phyloP scores from a whole-genome alignment of 2,329 filamentous ascomycete species.

The Pseudogymnoascus sp. region DNA sequence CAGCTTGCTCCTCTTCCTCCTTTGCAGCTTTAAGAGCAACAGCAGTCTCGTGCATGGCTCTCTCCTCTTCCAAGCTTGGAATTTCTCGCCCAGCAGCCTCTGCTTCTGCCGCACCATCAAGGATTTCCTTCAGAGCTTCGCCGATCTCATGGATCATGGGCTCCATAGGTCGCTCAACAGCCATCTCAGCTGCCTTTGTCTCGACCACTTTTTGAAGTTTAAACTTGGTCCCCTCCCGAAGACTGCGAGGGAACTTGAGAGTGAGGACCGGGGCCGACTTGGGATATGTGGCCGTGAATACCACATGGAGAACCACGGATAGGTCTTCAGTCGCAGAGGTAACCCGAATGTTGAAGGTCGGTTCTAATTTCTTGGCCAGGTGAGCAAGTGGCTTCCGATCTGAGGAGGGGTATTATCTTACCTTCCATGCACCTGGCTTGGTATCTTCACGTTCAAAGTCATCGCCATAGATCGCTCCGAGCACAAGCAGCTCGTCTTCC shows the following conservation, averaged over 20 bases:
- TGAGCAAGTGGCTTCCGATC: conserved; percentile 18
- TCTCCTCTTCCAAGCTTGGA: conserved; percentile 83
- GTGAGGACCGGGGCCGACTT: conserved; percentile 71
- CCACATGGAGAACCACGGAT: conserved; percentile 65
- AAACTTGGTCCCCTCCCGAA: conserved; percentile 65
- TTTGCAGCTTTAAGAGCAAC: conserved; percentile 52
- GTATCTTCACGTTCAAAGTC: conserved; percentile 71
- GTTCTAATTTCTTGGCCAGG: conserved; percentile 62
- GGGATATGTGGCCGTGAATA: conserved; percentile 85
- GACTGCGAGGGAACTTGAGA: conserved; percentile 55
- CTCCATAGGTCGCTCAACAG: conserved; percentile 43
- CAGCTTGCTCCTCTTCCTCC: conserved; percentile 41
- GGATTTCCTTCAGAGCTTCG: conserved; percentile 53
- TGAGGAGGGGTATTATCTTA: conserved; percentile 36
- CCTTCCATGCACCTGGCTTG: conserved; percentile 75
- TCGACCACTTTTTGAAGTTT: conserved; percentile 62
- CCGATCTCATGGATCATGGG: conserved; percentile 46
- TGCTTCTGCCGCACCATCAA: conserved; percentile 79
- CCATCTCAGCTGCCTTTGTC: conserved; percentile 46
- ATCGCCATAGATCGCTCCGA: conserved; percentile 83
- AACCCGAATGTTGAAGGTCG: conserved; percentile 73
- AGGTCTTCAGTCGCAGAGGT: conserved; percentile 68
- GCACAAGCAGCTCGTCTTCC: conserved; percentile 76
- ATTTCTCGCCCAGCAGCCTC: conserved; percentile 69
- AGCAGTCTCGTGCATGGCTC: conserved; percentile 72